Evolutionary conservation across 202 grass and related monocot genomes (phyloP), one percentile per base, ranked within the genome.

Genomic region (Saccharum hybrid): DNA sequence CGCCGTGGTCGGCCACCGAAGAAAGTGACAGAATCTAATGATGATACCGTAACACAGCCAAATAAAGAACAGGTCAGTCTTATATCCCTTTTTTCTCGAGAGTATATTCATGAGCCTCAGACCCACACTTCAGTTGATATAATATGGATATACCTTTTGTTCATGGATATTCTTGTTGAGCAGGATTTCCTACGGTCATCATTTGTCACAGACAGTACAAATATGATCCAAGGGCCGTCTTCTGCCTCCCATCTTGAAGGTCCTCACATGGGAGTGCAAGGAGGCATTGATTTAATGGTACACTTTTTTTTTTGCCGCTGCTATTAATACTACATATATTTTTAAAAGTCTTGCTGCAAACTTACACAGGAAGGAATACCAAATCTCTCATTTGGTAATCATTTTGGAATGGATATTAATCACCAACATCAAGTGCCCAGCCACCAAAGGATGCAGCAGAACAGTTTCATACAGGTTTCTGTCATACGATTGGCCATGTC

Each of bases 401-500:
- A 90, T 84, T 98, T 92, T 84, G 86, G 88, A 69, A 83, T 96
- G 83, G 91, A 93, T 86, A 66, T 84, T 54, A 94, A 93, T 90
- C 89, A 92, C 63, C 92, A 92, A 72, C 91, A 98, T 86, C 87
- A 88, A 91, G 80, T 88, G 62, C 70, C 87, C n/a, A 87, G 62
- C 81, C 93, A 92, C 85, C 66, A 76, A 72, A 93, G 94, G 71
- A 87, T 91, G 72, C 82, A 80, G 18, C 74, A 83, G 11, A 91
- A 80, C 78, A 93, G 93, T 78, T 91, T 90, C 37, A 72, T 93
- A 41, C 91, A 93, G 91, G 94, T 97, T 78, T 74, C 40, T 63
- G 15, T 31, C 22, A 45, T 81, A 46, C 7, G 10, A 85, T 76
- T 66, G 23, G 0, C 0, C 28, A 69, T 18, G 79, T 86, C 31